Conservation (phyloP, 768 basidiomycete species). For the Pleurotus eryngii region DNA sequence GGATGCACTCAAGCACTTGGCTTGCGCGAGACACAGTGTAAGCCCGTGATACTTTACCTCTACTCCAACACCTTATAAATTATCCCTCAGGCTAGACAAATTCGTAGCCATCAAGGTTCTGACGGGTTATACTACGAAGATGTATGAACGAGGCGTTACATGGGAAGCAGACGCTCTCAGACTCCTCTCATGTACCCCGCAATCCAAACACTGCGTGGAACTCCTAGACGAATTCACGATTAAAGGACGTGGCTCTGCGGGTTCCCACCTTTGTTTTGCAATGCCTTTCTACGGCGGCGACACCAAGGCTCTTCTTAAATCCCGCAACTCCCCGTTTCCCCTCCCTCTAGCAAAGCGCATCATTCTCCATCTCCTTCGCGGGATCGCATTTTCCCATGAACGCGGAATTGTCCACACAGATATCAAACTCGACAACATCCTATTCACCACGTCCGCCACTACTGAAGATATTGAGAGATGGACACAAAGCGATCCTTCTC, state of each 20-base stretch:
- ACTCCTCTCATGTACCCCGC: slow-evolving; percentile 5
- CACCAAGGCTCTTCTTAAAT: too few species aligned
- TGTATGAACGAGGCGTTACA: slow-evolving; percentile 4
- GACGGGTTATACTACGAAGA: slow-evolving; percentile 14
- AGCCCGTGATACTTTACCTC: too few species aligned
- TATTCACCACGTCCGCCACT: too few species aligned
- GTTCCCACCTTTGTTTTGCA: background rate
- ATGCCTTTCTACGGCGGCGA: background rate
- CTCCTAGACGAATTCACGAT: background rate
- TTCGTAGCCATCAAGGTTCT: slow-evolving; percentile 30
- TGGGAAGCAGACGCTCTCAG: slow-evolving; percentile 22
- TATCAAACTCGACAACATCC: too few species aligned
- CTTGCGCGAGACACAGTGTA: slow-evolving; percentile 13
- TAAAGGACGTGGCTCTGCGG: background rate
- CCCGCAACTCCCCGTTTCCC: background rate
- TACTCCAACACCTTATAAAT: too few species aligned
- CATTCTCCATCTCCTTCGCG: background rate
- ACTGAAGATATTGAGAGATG: background rate
- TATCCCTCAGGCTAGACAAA: background rate
- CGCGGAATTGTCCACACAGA: too few species aligned
- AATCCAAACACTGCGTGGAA: background rate
- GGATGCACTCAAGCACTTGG: slow-evolving; percentile 26
- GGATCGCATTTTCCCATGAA: too few species aligned
- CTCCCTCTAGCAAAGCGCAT: background rate
- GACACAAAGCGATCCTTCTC: slow-evolving; percentile 8